Evolutionary conservation across 495 filamentous ascomycete species (phyloP).

Genomic region (Aspergillus avenaceus): DNA sequence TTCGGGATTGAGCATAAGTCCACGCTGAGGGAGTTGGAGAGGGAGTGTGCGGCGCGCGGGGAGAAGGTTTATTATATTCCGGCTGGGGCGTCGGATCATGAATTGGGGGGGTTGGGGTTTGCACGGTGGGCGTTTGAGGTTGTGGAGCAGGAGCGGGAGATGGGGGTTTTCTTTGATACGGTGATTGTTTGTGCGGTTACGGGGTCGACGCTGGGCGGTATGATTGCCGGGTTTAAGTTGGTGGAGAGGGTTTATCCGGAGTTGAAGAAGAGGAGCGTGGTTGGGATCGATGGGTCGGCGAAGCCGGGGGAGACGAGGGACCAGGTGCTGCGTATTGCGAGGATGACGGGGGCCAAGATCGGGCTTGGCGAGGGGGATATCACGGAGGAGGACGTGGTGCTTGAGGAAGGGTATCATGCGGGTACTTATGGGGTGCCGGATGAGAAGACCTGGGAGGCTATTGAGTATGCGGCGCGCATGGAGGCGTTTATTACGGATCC

Average conservation of each 20-base stretch:
- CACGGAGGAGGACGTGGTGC: conserved; percentile 48
- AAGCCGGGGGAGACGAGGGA: conserved; percentile 49
- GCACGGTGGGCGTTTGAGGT: conserved; percentile 63
- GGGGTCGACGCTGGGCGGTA: conserved; percentile 58
- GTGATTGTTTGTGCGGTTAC: conserved; percentile 61
- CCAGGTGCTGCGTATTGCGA: conserved; percentile 58
- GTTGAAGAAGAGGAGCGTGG: conserved; percentile 40
- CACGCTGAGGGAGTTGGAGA: conserved; percentile 41
- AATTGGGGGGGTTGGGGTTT: conserved; percentile 61
- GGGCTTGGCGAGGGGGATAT: conserved; percentile 52
- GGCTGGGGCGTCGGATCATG: conserved; percentile 60
- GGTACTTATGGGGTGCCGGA: conserved; percentile 59
- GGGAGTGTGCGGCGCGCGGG: conserved; percentile 41
- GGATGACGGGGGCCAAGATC: conserved; percentile 52
- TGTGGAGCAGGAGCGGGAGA: conserved; percentile 49
- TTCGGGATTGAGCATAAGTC: conserved; percentile 61
- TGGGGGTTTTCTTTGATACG: conserved; percentile 56
- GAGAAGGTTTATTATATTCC: conserved; percentile 62
- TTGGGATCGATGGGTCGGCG: conserved; percentile 62
- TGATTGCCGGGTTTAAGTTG: conserved; percentile 61
- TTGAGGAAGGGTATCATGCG: conserved; percentile 60
- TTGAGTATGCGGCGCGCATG: conserved; percentile 55
- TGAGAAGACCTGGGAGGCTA: conserved; percentile 53
- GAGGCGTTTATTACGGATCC: conserved; percentile 67
- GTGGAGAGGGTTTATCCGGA: conserved; percentile 37